These are phyloP conservation scores for Rhizopogon vinicolor DNA, from an alignment of 768 basidiomycete species.

Conservation along the genomic window DNA sequence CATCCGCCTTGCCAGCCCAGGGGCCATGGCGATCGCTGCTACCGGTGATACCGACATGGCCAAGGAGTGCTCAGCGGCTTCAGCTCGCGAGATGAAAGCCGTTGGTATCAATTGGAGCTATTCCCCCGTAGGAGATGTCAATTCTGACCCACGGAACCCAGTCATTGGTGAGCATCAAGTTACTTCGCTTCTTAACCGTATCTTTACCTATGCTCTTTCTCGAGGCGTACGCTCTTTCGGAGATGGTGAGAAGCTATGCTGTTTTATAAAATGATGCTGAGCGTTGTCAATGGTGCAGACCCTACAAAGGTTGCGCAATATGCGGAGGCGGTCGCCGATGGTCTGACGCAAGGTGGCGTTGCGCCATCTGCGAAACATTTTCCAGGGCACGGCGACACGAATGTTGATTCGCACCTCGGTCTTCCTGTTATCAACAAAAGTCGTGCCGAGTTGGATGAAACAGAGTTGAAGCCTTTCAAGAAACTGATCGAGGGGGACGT, in stretches of 20 bases:
- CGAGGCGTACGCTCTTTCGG: slow-evolving; percentile 68
- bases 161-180: slow-evolving; percentile 51
- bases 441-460: slow-evolving; percentile 33
- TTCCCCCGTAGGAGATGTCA: slow-evolving; percentile 69
- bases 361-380: slow-evolving; percentile 69
- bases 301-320: slow-evolving; percentile 46
- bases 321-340: slow-evolving; percentile 41
- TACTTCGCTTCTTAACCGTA: not conserved
- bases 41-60: slow-evolving; percentile 41
- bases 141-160: slow-evolving; percentile 64
- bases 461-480: slow-evolving; percentile 59
- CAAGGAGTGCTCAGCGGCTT: slow-evolving; percentile 43
- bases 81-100: slow-evolving; percentile 51
- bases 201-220: not conserved
- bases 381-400: slow-evolving; percentile 72
- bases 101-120: slow-evolving; percentile 71
- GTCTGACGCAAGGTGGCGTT: slow-evolving; percentile 43
- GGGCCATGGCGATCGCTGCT: slow-evolving; percentile 69
- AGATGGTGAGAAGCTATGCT: slow-evolving; percentile 39
- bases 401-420: slow-evolving; percentile 65
- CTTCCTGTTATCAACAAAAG: slow-evolving; percentile 58
- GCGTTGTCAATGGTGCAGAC: slow-evolving; percentile 31
- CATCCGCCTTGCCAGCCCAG: slow-evolving; percentile 42
- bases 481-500: slow-evolving; percentile 36
- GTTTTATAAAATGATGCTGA: not conserved